phyloP scores from a whole-genome alignment of 495 filamentous ascomycete genomes.

The Penicillium arizonense region DNA sequence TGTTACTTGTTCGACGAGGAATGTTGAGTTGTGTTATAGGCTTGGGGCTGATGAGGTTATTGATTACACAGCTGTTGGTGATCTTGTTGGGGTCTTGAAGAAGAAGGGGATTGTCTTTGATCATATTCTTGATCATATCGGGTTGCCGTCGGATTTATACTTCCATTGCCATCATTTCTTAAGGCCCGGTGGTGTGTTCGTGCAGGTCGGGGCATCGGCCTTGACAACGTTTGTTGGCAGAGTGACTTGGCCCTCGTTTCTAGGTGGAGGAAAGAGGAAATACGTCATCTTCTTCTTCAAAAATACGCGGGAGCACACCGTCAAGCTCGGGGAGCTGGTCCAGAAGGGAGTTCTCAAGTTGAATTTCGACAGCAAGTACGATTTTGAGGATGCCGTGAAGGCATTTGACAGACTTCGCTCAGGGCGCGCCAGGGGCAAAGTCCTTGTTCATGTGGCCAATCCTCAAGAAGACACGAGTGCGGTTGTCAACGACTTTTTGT shows the following conservation, averaged over 20 bases:
- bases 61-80: constrained; percentile 57
- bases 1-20: constrained; percentile 55
- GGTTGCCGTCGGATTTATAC: constrained; percentile 50
- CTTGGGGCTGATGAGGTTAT: constrained; percentile 69
- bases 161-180: constrained; percentile 55
- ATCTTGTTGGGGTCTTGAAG: constrained; percentile 50
- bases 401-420: constrained; percentile 64
- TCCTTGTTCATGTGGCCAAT: constrained; percentile 58
- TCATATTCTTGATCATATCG: constrained; percentile 63
- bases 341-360: constrained; percentile 59
- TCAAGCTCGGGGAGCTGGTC: constrained; percentile 58
- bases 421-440: constrained; percentile 64
- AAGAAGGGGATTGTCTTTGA: constrained; percentile 51
- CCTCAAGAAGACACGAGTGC: constrained; percentile 12
- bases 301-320: constrained; percentile 45
- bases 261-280: constrained; percentile 65
- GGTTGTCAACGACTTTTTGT: no score
- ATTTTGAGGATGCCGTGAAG: constrained; percentile 59
- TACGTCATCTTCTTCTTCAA: constrained; percentile 44
- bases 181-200: constrained; percentile 48
- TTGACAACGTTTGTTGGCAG: constrained; percentile 25
- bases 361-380: constrained; percentile 58
- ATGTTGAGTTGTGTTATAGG: constrained; percentile 53
- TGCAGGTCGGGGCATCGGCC: constrained; percentile 53
- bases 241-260: constrained; percentile 48